A percentile compares a stretch with the other conserved stretches of the same genome.
Evolutionary conservation across 495 filamentous ascomycete species (phyloP).

Genomic region (Pseudevernia furfuracea): DNA sequence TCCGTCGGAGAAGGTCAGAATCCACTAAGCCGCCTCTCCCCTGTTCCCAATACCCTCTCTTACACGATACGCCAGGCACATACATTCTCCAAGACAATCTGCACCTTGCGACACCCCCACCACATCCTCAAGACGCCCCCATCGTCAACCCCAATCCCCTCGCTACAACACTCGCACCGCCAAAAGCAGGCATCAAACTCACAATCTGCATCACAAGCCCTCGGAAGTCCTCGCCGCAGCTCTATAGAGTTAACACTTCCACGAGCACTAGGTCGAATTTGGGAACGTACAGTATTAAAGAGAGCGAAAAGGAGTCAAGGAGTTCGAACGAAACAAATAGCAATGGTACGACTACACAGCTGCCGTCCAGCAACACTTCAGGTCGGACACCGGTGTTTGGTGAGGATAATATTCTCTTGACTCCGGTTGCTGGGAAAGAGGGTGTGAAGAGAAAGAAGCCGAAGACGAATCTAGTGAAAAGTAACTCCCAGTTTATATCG

Average conservation of each 20-base stretch:
- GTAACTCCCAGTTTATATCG: conserved; percentile 94
- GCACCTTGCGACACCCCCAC: conserved; percentile 86
- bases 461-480: conserved; percentile 95
- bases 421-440: conserved; percentile 55
- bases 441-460: conserved; percentile 75
- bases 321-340: conserved; percentile 50
- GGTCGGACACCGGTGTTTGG: conserved; percentile 60
- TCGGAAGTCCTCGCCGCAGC: conserved; percentile 49
- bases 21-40: conserved; percentile 19
- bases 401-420: conserved; percentile 72
- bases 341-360: conserved; percentile 28
- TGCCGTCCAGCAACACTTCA: conserved; percentile 25
- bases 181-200: conserved; percentile 78
- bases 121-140: conserved; percentile 88
- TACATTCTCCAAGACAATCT: conserved; percentile 85
- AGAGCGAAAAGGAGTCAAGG: conserved; percentile 54
- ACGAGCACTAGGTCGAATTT: conserved; percentile 37
- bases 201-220: conserved; percentile 64
- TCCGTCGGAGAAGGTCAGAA: conserved; percentile 80
- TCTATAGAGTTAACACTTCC: conserved; percentile 43
- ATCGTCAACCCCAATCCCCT: conserved; percentile 81
- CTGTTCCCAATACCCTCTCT: background rate
- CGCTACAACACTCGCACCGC: conserved; percentile 70
- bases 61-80: conserved; percentile 49
- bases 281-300: conserved; percentile 35